Base-by-base conservation (phyloP, 768 basidiomycete species). In the Sutorius australiensis region DNA sequence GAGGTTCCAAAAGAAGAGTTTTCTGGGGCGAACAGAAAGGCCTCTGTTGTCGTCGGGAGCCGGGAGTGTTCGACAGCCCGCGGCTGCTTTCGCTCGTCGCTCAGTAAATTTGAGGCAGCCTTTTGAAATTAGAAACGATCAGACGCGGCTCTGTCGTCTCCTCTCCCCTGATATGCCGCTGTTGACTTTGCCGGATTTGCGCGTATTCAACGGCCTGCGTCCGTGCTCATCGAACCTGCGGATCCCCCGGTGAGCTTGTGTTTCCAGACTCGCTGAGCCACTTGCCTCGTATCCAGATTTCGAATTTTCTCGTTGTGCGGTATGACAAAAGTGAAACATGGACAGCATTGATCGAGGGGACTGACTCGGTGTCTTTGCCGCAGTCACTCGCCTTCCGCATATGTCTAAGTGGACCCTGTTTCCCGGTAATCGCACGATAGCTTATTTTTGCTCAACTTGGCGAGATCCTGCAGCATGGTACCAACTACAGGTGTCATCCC, bases 281-380 rank as follows among this genome's bases (percentile, higher is more conserved):
- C 51, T 49, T 32, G 53, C 27, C 47, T 59, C 44, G 43, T 42
- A 41, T 42, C 31, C 42, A 37, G 28, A 56, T 53, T 50, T 55
- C 53, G 45, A 57, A 48, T 46, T 53, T 56, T 45, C n/a, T 55
- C 50, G 46, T 50, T 46, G 39, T 27, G 50, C 24, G 46, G 50
- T 48, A 62, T 68, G 68, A 68, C 58, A 68, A 62, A 64, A 62
- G 56, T 76, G 76, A 79, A 76, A 78, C 77, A 75, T 53, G 48
- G 58, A 55, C 64, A 63, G 60, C 42, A 60, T 48, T 75, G 76
- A 78, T 79, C 78, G 75, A 70, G 64, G 60, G 48, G 68, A 58
- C 58, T 58, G 56, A 58, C 52, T 60, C 58, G 59, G 59, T 54
- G 43, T 53, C 65, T 66, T 61, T 62, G 61, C 53, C 57, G 51